Conservation (phyloP, 2,329 filamentous ascomycete species). For the Pseudogymnoascus sp. region DNA sequence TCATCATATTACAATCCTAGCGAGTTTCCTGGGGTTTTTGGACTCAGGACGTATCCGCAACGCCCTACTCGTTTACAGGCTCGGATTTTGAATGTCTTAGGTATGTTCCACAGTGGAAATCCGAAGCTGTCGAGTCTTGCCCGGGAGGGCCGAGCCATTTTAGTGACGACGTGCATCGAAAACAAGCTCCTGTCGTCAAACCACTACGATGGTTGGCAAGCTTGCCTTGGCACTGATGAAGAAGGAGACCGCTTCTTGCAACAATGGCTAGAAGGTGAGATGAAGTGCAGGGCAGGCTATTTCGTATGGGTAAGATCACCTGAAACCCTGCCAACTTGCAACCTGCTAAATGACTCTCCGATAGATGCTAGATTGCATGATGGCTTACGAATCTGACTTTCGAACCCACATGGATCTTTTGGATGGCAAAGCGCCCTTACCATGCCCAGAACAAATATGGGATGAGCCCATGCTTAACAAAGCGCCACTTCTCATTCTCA, state of each 20-base stretch:
- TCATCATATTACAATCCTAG: not conserved
- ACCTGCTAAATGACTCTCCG: not conserved
- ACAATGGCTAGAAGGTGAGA: conserved; percentile 9
- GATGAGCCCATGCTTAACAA: conserved; percentile 7
- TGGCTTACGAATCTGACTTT: conserved; percentile 10
- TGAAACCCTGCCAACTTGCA: not conserved
- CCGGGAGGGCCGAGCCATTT: conserved; percentile 1
- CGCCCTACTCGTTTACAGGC: conserved; percentile 5
- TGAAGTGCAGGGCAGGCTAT: conserved; percentile 10
- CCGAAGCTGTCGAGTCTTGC: not conserved
- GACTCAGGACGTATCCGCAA: conserved; percentile 3
- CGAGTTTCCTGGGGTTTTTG: conserved; percentile 8
- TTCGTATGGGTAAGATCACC: conserved; percentile 7
- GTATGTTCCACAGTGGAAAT: conserved; percentile 11
- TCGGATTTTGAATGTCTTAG: conserved; percentile 9
- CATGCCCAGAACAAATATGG: conserved; percentile 11
- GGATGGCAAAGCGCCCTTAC: conserved; percentile 10
- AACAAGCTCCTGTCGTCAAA: conserved; percentile 5
- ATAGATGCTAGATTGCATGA: conserved; percentile 11
- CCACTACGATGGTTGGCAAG: conserved; percentile 5
- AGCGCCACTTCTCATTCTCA: conserved; percentile 10
- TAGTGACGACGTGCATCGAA: conserved; percentile 9
- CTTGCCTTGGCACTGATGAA: not conserved
- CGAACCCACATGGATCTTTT: conserved; percentile 11
- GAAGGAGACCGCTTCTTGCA: conserved; percentile 7